Evolutionary conservation across 2,329 filamentous ascomycete genomes (phyloP).

Genomic region (Ceratocystis colombiana): DNA sequence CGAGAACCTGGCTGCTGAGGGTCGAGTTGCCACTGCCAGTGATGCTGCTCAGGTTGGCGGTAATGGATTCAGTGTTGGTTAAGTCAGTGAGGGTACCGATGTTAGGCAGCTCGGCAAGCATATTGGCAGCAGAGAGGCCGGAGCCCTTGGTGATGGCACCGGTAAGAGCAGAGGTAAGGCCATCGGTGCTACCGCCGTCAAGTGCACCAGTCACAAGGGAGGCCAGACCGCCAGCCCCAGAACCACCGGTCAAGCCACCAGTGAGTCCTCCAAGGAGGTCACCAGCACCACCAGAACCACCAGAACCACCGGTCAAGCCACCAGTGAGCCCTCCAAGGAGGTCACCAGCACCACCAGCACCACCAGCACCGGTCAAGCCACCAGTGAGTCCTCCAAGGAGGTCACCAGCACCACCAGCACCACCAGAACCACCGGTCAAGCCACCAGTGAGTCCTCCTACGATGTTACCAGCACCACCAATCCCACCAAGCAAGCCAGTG

Average conservation of each 20-base stretch:
- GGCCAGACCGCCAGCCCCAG: neutral
- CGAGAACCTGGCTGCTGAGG: constrained; percentile 5
- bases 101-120: constrained; percentile 6
- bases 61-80: neutral
- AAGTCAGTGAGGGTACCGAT: constrained; percentile 13
- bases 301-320: neutral
- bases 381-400: constrained; percentile 1
- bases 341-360: neutral
- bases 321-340: neutral
- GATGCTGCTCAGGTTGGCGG: neutral
- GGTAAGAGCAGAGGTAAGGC: neutral
- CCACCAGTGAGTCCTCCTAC: neutral
- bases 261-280: neutral
- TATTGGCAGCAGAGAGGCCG: neutral
- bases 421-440: neutral
- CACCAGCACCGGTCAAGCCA: constrained; percentile 7
- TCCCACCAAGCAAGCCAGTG: neutral
- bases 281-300: neutral
- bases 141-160: neutral
- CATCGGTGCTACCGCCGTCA: neutral
- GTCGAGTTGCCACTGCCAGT: neutral
- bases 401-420: neutral
- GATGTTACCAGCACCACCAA: neutral
- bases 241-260: neutral
- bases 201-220: constrained; percentile 1